Percentiles rank a stretch among this genome's conserved stretches.
phyloP scores from a whole-genome alignment of 257 asterid genomes.

The Solanum ossicruentum region DNA sequence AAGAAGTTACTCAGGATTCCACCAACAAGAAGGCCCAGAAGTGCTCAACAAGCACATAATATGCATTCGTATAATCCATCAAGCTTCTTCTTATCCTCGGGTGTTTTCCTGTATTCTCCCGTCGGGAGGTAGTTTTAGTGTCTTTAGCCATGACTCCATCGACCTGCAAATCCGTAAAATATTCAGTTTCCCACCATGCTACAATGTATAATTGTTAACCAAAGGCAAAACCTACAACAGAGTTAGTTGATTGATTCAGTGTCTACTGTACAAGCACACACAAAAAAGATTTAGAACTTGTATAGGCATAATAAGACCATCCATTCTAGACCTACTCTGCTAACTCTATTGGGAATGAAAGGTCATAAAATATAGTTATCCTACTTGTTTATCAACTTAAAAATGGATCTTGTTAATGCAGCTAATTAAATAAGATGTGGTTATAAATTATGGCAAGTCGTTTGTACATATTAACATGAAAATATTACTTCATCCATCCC shows the following conservation, averaged over 20 bases:
- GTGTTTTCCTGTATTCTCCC: slow-evolving; percentile 51
- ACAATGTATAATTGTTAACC: neutral
- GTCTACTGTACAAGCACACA: neutral
- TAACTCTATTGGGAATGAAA: neutral
- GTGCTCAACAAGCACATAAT: slow-evolving; percentile 68
- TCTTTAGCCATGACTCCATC: slow-evolving; percentile 72
- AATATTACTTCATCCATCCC: too few relatives aligned
- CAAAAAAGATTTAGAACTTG: neutral
- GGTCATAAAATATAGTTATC: neutral
- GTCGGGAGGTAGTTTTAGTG: slow-evolving; percentile 29
- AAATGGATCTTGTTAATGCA: neutral
- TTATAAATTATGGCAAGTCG: neutral
- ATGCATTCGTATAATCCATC: slow-evolving; percentile 74
- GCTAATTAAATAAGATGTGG: neutral
- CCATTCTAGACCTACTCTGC: neutral
- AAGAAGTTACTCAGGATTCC: slow-evolving; percentile 65
- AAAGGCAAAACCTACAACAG: neutral
- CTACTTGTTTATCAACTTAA: neutral
- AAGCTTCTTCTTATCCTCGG: slow-evolving; percentile 41
- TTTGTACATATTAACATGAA: too few relatives aligned
- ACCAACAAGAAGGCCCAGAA: slow-evolving; percentile 80
- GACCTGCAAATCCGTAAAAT: slow-evolving; percentile 20
- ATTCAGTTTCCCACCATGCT: neutral
- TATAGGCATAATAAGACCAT: neutral
- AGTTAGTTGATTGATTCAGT: neutral